These are phyloP conservation scores for Antitrichia curtipendula DNA, from an alignment of 225 moss, liverwort and hornwort species.

Conservation along the genomic window DNA sequence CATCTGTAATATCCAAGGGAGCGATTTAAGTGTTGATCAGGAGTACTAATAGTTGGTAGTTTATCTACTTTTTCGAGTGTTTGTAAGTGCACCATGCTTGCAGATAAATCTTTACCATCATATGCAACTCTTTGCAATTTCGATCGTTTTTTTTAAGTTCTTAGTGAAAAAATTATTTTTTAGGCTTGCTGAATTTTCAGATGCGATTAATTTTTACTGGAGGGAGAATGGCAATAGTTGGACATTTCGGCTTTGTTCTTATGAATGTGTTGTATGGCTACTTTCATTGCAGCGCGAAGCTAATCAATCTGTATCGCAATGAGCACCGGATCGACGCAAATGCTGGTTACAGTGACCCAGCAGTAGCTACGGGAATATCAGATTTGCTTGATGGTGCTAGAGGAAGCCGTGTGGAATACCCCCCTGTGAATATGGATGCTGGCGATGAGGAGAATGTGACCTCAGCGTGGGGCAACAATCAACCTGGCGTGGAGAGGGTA, in stretches of 20 bases:
- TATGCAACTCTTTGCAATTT: background rate
- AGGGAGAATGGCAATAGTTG: background rate
- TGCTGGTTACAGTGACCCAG: conserved; percentile 79
- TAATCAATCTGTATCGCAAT: conserved; percentile 81
- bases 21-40: background rate
- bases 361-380: conserved; percentile 91
- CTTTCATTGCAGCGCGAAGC: conserved; percentile 58
- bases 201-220: background rate
- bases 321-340: conserved; percentile 80
- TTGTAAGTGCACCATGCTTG: background rate
- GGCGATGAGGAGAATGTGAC: conserved; percentile 44
- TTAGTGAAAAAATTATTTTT: background rate
- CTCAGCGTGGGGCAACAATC: conserved; percentile 54
- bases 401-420: conserved; percentile 34
- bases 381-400: conserved; percentile 70
- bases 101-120: background rate
- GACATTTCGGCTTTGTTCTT: background rate
- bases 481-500: conserved; percentile 59
- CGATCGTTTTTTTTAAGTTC: background rate
- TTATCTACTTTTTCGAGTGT: background rate
- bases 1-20: background rate
- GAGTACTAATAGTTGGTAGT: background rate
- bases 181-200: background rate
- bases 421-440: conserved; percentile 56
- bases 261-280: background rate